These are phyloP conservation scores for Saccharomycopsis microspora DNA, from an alignment of 805 yeast species.

Conservation along the genomic window DNA sequence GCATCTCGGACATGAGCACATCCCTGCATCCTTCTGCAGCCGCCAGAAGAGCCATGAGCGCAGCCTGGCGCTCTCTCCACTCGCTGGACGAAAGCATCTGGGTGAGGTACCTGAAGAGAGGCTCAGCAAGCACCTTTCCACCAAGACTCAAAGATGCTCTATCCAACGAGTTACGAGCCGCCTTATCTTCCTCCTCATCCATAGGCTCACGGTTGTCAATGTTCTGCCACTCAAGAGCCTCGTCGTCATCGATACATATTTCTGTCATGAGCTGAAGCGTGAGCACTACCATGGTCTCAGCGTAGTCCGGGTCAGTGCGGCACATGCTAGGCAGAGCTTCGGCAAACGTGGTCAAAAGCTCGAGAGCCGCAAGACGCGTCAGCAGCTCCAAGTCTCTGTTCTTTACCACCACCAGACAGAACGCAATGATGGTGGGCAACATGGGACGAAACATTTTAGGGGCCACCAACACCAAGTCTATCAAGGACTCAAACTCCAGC, in stretches of 20 bases:
- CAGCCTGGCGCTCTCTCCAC: slow-evolving; percentile 97
- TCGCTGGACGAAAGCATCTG: slow-evolving; percentile 62
- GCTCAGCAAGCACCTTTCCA: slow-evolving; percentile 75
- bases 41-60: slow-evolving; percentile 90
- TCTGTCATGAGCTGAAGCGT: slow-evolving; percentile 85
- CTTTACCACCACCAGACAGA: slow-evolving; percentile 74
- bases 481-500: slow-evolving; percentile 77
- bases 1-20: slow-evolving; percentile 70
- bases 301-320: slow-evolving; percentile 61
- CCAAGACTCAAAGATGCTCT: slow-evolving; percentile 76
- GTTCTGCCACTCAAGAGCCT: slow-evolving; percentile 70
- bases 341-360: slow-evolving; percentile 78
- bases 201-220: slow-evolving; percentile 72
- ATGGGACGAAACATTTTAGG: slow-evolving; percentile 90
- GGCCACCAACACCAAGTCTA: slow-evolving; percentile 85
- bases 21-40: slow-evolving; percentile 98
- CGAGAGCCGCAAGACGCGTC: slow-evolving; percentile 80
- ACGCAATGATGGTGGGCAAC: slow-evolving; percentile 81
- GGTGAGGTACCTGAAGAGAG: slow-evolving; percentile 79
- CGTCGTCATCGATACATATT: slow-evolving; percentile 81
- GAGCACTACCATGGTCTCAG: slow-evolving; percentile 57
- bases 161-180: slow-evolving; percentile 92
- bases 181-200: slow-evolving; percentile 79
- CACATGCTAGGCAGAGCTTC: slow-evolving; percentile 96
- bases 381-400: slow-evolving; percentile 68